Conservation (phyloP, 768 basidiomycete species). For the Clitopilus passeckerianus region DNA sequence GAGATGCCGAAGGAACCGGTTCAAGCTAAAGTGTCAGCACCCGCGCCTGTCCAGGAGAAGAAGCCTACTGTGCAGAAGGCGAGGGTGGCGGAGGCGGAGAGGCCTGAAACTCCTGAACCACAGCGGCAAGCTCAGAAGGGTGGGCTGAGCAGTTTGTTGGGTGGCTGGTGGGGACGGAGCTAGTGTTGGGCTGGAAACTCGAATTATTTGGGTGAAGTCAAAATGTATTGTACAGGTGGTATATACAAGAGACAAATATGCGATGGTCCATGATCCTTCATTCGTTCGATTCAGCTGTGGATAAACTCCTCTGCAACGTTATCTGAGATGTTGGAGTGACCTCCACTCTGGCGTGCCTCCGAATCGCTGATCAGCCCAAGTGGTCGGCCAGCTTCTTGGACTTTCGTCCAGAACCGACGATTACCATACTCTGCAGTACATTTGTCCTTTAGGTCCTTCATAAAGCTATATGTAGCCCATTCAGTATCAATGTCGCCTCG, state of each 20-base stretch:
- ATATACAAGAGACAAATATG: background rate
- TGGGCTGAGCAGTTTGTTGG: conserved; percentile 63
- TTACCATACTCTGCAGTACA: conserved; percentile 59
- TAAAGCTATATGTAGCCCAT: conserved; percentile 40
- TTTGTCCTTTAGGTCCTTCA: conserved; percentile 50
- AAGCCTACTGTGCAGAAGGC: conserved; percentile 42
- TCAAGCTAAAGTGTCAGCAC: conserved; percentile 12
- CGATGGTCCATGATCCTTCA: no score
- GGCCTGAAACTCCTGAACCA: conserved; percentile 46
- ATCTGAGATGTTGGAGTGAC: conserved; percentile 52
- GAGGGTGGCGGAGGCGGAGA: conserved; percentile 46
- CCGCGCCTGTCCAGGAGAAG: conserved; percentile 33
- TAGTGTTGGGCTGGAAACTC: conserved; percentile 9
- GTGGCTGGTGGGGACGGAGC: conserved; percentile 78
- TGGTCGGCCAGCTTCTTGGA: conserved; percentile 42
- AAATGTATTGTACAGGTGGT: background rate
- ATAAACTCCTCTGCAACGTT: conserved; percentile 36
- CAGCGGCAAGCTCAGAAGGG: conserved; percentile 30
- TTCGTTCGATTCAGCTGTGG: background rate
- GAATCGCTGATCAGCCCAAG: conserved; percentile 58
- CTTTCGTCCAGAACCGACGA: conserved; percentile 58
- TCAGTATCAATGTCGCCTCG: background rate
- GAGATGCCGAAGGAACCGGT: conserved; percentile 10
- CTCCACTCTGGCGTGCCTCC: conserved; percentile 60
- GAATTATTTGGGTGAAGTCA: background rate